These are phyloP conservation scores for Argentina anserina DNA, from an alignment of 306 rosid genomes.

Conservation along the genomic window DNA sequence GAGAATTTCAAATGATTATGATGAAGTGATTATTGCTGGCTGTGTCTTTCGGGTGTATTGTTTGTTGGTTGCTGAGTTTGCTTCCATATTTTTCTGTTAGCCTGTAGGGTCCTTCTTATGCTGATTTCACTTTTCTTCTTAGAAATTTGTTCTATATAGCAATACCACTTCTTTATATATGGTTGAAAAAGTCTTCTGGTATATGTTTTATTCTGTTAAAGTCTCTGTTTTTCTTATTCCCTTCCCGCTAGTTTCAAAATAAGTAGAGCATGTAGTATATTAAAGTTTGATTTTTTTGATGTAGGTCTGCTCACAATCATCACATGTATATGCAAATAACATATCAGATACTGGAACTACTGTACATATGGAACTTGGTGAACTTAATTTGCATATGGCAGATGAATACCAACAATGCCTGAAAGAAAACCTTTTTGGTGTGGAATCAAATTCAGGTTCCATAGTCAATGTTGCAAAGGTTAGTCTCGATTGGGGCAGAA, in stretches of 20 bases:
- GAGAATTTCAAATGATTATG: no score
- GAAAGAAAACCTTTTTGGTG: constrained; percentile 78
- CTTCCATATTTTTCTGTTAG: neutral
- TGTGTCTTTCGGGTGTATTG: neutral
- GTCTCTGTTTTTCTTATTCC: neutral
- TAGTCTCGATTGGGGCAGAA: constrained; percentile 92
- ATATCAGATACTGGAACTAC: constrained; percentile 73
- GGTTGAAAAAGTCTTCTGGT: neutral
- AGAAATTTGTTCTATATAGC: neutral
- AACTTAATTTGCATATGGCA: constrained; percentile 82
- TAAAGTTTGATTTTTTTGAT: constrained; percentile 36
- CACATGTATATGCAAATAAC: constrained; percentile 86
- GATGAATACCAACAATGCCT: constrained; percentile 91
- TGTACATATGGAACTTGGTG: constrained; percentile 88
- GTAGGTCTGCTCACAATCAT: constrained; percentile 91
- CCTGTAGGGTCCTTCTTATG: neutral
- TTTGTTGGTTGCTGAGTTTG: no score
- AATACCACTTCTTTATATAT: neutral
- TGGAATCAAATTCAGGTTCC: constrained; percentile 91
- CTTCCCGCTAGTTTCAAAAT: neutral
- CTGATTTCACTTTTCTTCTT: no score
- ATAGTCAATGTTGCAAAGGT: constrained; percentile 79
- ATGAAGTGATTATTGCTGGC: neutral
- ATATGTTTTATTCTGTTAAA: neutral
- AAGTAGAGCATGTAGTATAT: neutral